Conservation (phyloP, 495 filamentous ascomycete species). For the Hypoxylon lienhwacheense region DNA sequence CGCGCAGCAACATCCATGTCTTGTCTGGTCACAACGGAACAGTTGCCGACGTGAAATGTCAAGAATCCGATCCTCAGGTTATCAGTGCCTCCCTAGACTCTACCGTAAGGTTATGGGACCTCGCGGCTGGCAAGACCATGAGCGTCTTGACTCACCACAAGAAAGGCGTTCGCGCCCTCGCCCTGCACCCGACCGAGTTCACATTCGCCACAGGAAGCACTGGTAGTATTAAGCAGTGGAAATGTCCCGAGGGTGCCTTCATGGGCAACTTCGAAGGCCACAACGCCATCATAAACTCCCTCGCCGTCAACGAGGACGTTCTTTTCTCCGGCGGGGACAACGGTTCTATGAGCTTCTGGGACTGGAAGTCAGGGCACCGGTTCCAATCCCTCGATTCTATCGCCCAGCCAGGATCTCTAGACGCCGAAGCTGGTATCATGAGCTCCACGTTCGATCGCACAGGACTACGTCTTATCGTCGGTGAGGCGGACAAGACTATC, state of each 20-base stretch:
- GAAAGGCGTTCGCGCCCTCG: constrained; percentile 86
- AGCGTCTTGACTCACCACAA: constrained; percentile 97
- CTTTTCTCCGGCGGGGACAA: constrained; percentile 96
- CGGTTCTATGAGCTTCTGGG: constrained; percentile 96
- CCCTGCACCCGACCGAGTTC: constrained; percentile 88
- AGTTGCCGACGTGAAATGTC: constrained; percentile 84
- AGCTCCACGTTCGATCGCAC: constrained; percentile 87
- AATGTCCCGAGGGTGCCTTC: constrained; percentile 95
- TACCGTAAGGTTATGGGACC: constrained; percentile 92
- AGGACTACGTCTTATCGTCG: constrained; percentile 84
- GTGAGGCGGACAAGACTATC: constrained; percentile 97
- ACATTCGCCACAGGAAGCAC: constrained; percentile 94
- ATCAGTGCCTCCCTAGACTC: constrained; percentile 89
- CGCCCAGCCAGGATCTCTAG: constrained; percentile 90
- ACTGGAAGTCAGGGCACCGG: constrained; percentile 95
- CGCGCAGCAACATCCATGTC: constrained; percentile 91
- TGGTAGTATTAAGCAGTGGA: constrained; percentile 98
- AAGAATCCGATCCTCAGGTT: constrained; percentile 95
- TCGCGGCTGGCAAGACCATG: constrained; percentile 96
- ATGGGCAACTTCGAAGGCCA: constrained; percentile 99
- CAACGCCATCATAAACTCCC: constrained; percentile 91
- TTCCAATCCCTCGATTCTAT: constrained; percentile 87
- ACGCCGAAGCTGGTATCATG: constrained; percentile 94
- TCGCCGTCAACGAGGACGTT: constrained; percentile 92
- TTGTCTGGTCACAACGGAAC: constrained; percentile 87